Conservation (phyloP, 768 basidiomycete species). For the Boletus coccyginus region DNA sequence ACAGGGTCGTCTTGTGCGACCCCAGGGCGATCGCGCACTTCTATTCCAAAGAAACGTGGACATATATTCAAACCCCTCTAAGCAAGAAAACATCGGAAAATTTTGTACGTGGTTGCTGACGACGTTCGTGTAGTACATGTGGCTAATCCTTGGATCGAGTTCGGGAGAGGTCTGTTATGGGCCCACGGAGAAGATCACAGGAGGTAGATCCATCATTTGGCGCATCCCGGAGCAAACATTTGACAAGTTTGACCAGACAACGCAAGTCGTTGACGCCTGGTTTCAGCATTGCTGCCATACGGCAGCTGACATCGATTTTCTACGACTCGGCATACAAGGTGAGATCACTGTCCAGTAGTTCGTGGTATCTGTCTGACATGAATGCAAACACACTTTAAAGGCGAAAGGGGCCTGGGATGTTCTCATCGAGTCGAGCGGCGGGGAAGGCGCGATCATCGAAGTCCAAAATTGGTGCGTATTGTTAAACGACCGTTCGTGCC, state of each 20-base stretch:
- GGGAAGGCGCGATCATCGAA: slow-evolving; percentile 28
- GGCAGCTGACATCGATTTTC: slow-evolving; percentile 36
- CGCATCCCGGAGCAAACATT: not conserved
- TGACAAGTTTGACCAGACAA: slow-evolving; percentile 22
- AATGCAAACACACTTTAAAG: slow-evolving; percentile 10
- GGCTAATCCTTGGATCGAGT: not conserved
- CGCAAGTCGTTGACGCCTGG: slow-evolving; percentile 37
- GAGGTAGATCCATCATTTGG: slow-evolving; percentile 27
- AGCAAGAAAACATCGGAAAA: slow-evolving; percentile 31
- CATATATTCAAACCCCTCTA: slow-evolving; percentile 42
- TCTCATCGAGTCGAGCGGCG: slow-evolving; percentile 14
- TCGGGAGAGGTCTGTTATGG: slow-evolving; percentile 31
- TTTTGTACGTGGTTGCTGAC: not conserved
- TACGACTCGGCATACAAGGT: slow-evolving; percentile 35
- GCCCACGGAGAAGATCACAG: slow-evolving; percentile 43
- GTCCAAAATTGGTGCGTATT: slow-evolving; percentile 32
- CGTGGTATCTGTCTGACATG: not conserved
- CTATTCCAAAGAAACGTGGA: slow-evolving; percentile 14
- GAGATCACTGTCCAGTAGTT: not conserved
- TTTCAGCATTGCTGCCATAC: slow-evolving; percentile 39
- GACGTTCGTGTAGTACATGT: not conserved
- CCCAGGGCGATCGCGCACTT: too few species aligned
- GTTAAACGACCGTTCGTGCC: too few species aligned
- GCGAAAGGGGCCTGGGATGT: slow-evolving; percentile 32
- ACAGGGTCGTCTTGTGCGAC: too few species aligned